A percentile compares a stretch with the other conserved stretches of the same genome.
phyloP scores from a whole-genome alignment of 345 rosid genomes.

The Rhizophora mangle region DNA sequence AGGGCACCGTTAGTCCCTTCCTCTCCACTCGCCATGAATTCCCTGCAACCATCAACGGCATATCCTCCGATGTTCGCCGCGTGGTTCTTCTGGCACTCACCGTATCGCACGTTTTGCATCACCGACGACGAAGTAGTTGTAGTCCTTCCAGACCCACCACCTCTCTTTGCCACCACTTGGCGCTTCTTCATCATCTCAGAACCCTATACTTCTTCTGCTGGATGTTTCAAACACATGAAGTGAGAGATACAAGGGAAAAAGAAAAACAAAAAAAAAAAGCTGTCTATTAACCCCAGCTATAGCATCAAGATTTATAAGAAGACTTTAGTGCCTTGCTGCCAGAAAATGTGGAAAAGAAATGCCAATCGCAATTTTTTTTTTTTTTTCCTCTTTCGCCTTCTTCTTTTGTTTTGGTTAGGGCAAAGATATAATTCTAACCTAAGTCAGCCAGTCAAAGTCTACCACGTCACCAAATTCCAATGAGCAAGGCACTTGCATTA shows the following conservation, averaged over 20 bases:
- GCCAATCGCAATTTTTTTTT: slow-evolving; percentile 17
- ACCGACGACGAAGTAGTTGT: slow-evolving; percentile 19
- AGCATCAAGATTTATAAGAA: slow-evolving; percentile 29
- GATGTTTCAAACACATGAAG: slow-evolving; percentile 13
- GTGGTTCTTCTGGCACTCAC: slow-evolving; percentile 68
- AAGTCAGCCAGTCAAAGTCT: slow-evolving; percentile 28
- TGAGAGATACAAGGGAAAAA: slow-evolving; percentile 2
- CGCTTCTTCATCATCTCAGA: slow-evolving; percentile 26
- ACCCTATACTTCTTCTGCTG: neutral
- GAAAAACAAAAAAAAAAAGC: neutral
- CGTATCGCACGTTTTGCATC: slow-evolving; percentile 29
- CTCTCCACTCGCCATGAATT: slow-evolving; percentile 57
- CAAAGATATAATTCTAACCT: slow-evolving; percentile 21
- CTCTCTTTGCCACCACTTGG: slow-evolving; percentile 21
- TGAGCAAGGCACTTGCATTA: too few species aligned
- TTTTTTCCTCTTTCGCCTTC: slow-evolving; percentile 22
- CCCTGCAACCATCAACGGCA: slow-evolving; percentile 67
- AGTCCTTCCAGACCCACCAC: slow-evolving; percentile 17
- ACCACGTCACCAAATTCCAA: slow-evolving; percentile 20
- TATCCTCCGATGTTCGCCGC: slow-evolving; percentile 58
- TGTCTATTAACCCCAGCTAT: slow-evolving; percentile 48
- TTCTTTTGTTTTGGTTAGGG: slow-evolving; percentile 20
- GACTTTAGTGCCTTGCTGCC: slow-evolving; percentile 9
- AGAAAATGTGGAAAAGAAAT: neutral
- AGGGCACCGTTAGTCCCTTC: slow-evolving; percentile 2